Base-by-base conservation (phyloP, 1,284 basidiomycete species). In the Coniferiporia sulphurascens region DNA sequence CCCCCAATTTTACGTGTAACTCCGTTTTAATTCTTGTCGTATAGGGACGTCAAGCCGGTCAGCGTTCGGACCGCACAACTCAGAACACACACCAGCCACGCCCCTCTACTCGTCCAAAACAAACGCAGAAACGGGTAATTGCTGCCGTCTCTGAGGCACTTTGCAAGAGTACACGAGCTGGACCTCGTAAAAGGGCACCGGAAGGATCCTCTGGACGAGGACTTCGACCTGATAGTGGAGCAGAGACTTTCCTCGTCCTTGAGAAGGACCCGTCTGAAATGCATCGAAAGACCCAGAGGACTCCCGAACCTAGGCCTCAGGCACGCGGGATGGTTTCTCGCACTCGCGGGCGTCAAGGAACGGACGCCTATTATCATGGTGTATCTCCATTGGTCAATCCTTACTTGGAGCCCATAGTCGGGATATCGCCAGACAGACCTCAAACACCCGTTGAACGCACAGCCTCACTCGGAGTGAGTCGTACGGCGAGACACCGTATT, bases 211-310 rank as follows among this genome's bases (percentile, higher is more conserved):
- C 43, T 15, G 21, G 45, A 17, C 57, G 51, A 52, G 36, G 19
- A 48, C 48, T 58, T 38, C 57, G 57, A 36, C 57, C 57, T 21
- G 41, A 53, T 17, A 58, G 57, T 34, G 52, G 52, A 48, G 57
- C 57, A 38, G 57, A 58, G n/a, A 51, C 57, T 53, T 52, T 53
- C 19, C 57, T 58, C 38, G 32, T 44, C 17, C 57, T 58, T 32
- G 57, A 58, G 12, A 27, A 58, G 15, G 44, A 46, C 17, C 8
- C 17, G 13, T 21, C 27, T 27, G 27, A 27, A 27, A 27, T 27
- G 27, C 27, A 27, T 27, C 2, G 5, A 27, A 27, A 27, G 5
- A 17, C 44, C 4, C n/a, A 21, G 34, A 27, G 15, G 34, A 45
- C 19, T 12, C 17, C 34, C 17, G 46, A 38, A 45, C 6, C 4